These are phyloP conservation scores for Obelidium mucronatum DNA, from an alignment of 192 early-diverging fungal genomes.

Conservation along the genomic window DNA sequence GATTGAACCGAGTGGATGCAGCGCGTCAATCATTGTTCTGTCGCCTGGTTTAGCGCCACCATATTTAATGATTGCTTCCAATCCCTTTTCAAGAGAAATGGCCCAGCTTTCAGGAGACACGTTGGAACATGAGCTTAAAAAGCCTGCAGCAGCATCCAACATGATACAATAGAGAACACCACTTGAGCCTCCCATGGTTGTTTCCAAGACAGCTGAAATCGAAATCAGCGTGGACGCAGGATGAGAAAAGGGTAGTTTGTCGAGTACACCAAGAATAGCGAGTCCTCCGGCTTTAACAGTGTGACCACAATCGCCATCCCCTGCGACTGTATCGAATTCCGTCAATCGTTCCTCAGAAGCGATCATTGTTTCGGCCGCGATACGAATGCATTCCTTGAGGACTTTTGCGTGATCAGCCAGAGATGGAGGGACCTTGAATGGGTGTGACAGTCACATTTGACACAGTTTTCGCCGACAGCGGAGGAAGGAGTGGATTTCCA, in stretches of 20 bases:
- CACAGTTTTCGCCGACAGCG: background rate
- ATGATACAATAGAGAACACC: conserved; percentile 76
- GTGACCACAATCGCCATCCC: conserved; percentile 87
- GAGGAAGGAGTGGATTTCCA: background rate
- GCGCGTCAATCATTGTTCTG: conserved; percentile 44
- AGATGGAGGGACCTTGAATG: background rate
- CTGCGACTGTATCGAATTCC: conserved; percentile 72
- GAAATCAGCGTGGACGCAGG: conserved; percentile 60
- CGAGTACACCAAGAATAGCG: conserved; percentile 10
- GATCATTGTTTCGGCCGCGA: conserved; percentile 49
- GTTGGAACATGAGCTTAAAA: background rate
- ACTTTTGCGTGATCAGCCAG: background rate
- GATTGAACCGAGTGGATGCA: conserved; percentile 28
- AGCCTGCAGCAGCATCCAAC: conserved; percentile 17
- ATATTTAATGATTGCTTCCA: conserved; percentile 15
- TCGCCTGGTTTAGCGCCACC: conserved; percentile 41
- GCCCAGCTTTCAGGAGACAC: background rate
- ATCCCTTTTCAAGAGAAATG: conserved; percentile 1
- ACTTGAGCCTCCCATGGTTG: conserved; percentile 79
- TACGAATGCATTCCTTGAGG: background rate
- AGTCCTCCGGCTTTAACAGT: conserved; percentile 72
- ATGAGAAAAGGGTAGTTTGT: conserved; percentile 51
- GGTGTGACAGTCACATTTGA: no score
- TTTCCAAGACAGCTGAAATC: conserved; percentile 74
- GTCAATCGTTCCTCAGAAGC: conserved; percentile 71